These are phyloP conservation scores for Prosopis cineraria DNA, from an alignment of 306 rosid genomes.

Conservation along the genomic window DNA sequence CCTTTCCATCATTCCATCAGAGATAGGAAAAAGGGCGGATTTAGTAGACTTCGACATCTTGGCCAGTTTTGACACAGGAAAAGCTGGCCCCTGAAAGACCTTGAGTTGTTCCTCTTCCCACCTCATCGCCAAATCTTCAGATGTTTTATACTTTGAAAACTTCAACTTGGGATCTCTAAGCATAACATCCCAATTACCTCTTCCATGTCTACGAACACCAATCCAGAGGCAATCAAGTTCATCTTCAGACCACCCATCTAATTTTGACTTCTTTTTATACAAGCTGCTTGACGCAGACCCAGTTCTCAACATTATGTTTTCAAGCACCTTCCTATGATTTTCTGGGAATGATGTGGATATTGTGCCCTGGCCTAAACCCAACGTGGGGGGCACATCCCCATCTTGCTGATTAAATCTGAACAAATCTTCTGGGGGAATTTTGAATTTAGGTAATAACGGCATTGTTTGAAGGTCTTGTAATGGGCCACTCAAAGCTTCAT, in stretches of 20 bases:
- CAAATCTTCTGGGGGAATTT: conserved; percentile 74
- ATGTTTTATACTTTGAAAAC: conserved; percentile 74
- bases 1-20: conserved; percentile 98
- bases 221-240: conserved; percentile 98
- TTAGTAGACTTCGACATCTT: conserved; percentile 60
- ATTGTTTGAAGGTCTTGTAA: conserved; percentile 72
- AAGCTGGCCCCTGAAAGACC: conserved; percentile 72
- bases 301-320: conserved; percentile 97
- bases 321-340: conserved; percentile 95
- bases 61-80: conserved; percentile 60
- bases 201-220: conserved; percentile 98
- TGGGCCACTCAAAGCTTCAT: conserved; percentile 63
- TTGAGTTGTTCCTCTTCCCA: conserved; percentile 98
- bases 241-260: conserved; percentile 93
- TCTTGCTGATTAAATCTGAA: conserved; percentile 74
- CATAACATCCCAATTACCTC: conserved; percentile 93
- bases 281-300: conserved; percentile 64
- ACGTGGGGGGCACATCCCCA: conserved; percentile 63
- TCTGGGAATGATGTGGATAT: conserved; percentile 80
- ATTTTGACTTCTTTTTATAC: conserved; percentile 65
- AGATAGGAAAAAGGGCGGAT: conserved; percentile 75
- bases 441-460: conserved; percentile 73
- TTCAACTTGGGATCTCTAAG: conserved; percentile 84
- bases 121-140: conserved; percentile 75
- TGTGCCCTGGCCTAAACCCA: conserved; percentile 84